A percentile compares a stretch with the other conserved stretches of the same genome.
Conservation (phyloP, 768 basidiomycete species). For the Rhodotorula toruloides region DNA sequence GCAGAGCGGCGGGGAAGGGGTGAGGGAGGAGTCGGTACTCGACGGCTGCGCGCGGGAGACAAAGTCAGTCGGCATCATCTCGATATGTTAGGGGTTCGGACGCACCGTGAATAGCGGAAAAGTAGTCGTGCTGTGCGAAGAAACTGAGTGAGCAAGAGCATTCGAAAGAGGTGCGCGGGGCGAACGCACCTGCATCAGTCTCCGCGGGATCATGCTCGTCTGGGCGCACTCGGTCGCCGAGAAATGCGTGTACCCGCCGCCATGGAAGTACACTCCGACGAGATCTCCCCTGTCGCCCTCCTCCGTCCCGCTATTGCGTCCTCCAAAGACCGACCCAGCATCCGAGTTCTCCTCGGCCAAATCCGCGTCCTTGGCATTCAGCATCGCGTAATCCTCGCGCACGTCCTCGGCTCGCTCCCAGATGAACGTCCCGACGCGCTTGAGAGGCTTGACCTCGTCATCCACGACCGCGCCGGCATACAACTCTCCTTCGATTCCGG, state of each 20-base stretch:
- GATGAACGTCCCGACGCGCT: conserved; percentile 32
- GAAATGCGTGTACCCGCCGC: conserved; percentile 41
- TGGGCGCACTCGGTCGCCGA: conserved; percentile 27
- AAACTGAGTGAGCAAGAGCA: neutral
- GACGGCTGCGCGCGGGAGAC: conserved; percentile 50
- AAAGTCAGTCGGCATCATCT: neutral
- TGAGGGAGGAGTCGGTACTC: conserved; percentile 62
- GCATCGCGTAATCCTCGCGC: conserved; percentile 5
- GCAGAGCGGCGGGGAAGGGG: conserved; percentile 67
- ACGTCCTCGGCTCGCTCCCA: conserved; percentile 25
- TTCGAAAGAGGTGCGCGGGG: conserved; percentile 21
- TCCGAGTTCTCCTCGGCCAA: neutral
- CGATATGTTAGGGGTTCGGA: neutral
- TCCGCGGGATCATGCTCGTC: conserved; percentile 40
- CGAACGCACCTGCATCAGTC: conserved; percentile 38
- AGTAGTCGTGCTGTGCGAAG: conserved; percentile 19
- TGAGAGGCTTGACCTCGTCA: conserved; percentile 12
- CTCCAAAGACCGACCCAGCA: neutral
- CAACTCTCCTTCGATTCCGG: conserved; percentile 13
- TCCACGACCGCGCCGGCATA: conserved; percentile 18
- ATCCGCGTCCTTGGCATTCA: conserved; percentile 10
- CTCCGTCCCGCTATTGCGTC: neutral
- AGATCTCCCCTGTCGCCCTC: conserved; percentile 45
- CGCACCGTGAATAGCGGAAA: conserved; percentile 18
- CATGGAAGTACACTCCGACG: conserved; percentile 47